Evolutionary conservation across 2,329 filamentous ascomycete genomes (phyloP), one percentile per base, ranked within the genome.

Genomic region (Microdochium paspali): DNA sequence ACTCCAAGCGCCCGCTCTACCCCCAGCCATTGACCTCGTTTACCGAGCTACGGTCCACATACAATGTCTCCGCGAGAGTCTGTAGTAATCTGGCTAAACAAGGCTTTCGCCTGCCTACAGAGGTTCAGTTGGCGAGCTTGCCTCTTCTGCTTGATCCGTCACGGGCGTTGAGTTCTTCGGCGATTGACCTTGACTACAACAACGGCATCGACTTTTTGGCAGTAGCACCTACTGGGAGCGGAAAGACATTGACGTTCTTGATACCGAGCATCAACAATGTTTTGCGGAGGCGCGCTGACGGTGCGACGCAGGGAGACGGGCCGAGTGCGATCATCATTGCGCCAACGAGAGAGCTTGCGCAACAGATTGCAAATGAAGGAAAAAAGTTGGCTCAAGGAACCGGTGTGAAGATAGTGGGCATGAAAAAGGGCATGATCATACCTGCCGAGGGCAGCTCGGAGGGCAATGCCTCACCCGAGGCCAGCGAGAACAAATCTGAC

Each of bases 231-330:
- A 98, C 93, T 0, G 93, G 93, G 23, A 97, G 91, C 63, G 93
- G 93, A 42, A 98, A 98, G 72, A 98, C 93, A 0, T 72, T 98
- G 53, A 89, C 90, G 18, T 98, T 96, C 59, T 67, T 97, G 57
- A 86, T 98, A 39, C 90, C 91, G 0, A 76, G 90, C 3, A 82
- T 98, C 56, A 85, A 95, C 60, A 77, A 79, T 43, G 82, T 95
- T 39, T 71, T 87, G 54, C 72, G 76, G 51, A 68, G 77, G 46
- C 68, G 76, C 39, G 70, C 74, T 1, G 67, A 72, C 32, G 44
- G 54, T 45, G 56, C 49, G 56, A 60, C 62, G 42, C 60, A 76
- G 47, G 64, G 71, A 3, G 76, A 80, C 52, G 66, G 73, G 10
- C 68, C 89, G 9, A 75, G 84, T 57, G 79, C 82, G 0, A 67